These are phyloP conservation scores for Kwoniella shivajii DNA, from an alignment of 1,284 basidiomycete species.

Conservation along the genomic window DNA sequence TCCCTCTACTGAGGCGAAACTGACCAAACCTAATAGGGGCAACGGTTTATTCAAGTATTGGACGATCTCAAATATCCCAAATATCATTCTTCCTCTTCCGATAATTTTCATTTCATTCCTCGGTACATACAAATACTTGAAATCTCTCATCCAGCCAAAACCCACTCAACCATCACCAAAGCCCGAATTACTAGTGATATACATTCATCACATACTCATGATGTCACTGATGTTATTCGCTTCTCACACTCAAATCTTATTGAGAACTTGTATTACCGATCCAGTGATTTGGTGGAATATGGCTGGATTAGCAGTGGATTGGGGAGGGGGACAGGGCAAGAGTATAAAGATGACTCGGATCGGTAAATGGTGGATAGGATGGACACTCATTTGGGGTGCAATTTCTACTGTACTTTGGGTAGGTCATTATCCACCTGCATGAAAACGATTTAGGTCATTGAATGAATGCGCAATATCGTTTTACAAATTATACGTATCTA, in stretches of 20 bases:
- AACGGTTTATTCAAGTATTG: constrained; percentile 85
- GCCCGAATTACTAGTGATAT: background rate
- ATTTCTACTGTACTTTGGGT: constrained; percentile 78
- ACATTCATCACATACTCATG: constrained; percentile 63
- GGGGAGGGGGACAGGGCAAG: constrained; percentile 26
- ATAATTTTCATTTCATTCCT: constrained; percentile 62
- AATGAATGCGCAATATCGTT: too few species aligned
- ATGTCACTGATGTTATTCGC: constrained; percentile 69
- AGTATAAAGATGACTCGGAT: constrained; percentile 8
- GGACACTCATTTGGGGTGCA: constrained; percentile 75
- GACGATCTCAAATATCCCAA: constrained; percentile 78
- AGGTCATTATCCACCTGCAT: constrained; percentile 88
- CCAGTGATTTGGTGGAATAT: constrained; percentile 85
- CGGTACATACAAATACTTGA: constrained; percentile 15
- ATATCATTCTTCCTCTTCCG: constrained; percentile 79
- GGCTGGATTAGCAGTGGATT: constrained; percentile 62
- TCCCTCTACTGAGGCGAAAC: background rate
- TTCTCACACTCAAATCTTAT: constrained; percentile 86
- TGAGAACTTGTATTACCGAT: constrained; percentile 76
- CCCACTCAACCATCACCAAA: background rate
- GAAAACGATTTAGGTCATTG: too few species aligned
- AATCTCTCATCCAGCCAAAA: background rate
- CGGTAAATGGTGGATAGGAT: constrained; percentile 56
- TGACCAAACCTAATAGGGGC: constrained; percentile 57
- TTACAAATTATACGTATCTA: too few species aligned